A percentile compares a stretch with the other conserved stretches of the same genome.
phyloP scores from a whole-genome alignment of 2,329 filamentous ascomycete species.

The Talaromyces albobiverticillius region DNA sequence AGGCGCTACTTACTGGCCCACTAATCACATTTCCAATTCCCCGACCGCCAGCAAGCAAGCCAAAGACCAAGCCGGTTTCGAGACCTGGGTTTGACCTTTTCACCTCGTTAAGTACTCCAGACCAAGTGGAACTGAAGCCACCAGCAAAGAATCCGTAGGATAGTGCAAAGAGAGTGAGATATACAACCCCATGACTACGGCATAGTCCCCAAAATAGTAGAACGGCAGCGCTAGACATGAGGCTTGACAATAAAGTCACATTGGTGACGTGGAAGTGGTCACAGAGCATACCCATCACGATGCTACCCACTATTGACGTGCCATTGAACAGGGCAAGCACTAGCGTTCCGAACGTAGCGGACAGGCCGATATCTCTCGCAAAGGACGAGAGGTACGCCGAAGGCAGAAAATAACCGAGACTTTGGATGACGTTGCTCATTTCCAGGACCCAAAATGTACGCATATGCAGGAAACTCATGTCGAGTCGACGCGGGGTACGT shows the following conservation, averaged over 20 bases:
- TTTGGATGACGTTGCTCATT: slow-evolving; percentile 38
- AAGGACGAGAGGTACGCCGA: too few relatives aligned
- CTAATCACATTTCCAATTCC: slow-evolving; percentile 13
- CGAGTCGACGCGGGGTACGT: too few relatives aligned
- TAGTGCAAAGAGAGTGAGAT: slow-evolving; percentile 61
- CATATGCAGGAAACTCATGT: slow-evolving; percentile 35
- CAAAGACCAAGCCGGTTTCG: slow-evolving; percentile 12
- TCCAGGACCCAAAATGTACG: slow-evolving; percentile 47
- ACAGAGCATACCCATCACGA: slow-evolving; percentile 29
- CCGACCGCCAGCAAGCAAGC: slow-evolving; percentile 6
- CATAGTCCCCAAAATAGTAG: slow-evolving; percentile 64
- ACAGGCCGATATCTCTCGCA: too few relatives aligned
- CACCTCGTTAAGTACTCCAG: slow-evolving; percentile 39
- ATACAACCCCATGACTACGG: slow-evolving; percentile 26
- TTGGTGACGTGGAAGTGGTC: slow-evolving; percentile 29
- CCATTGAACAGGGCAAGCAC: too few relatives aligned
- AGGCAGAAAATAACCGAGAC: slow-evolving; percentile 37
- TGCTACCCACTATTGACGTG: slow-evolving; percentile 30
- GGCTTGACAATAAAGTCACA: slow-evolving; percentile 48
- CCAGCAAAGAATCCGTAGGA: slow-evolving; percentile 65
- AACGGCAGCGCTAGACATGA: slow-evolving; percentile 54
- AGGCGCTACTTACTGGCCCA: slow-evolving; percentile 11
- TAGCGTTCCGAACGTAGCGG: too few relatives aligned
- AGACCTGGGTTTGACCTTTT: background rate
- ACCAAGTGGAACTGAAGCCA: slow-evolving; percentile 62